Base-by-base conservation (phyloP, 495 filamentous ascomycete species). In the Xylaria telfairii region DNA sequence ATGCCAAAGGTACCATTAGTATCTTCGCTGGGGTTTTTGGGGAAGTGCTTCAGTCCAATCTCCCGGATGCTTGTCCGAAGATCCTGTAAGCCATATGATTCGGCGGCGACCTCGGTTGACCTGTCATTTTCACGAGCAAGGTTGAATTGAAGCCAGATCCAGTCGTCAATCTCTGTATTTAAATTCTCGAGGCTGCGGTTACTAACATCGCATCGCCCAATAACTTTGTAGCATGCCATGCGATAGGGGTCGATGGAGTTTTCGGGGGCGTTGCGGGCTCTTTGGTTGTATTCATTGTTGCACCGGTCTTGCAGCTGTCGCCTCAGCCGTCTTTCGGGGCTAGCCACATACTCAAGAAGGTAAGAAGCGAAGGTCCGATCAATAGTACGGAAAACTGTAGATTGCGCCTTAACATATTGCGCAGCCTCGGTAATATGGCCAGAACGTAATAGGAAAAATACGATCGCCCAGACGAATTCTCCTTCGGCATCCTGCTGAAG, bases 201-300 rank as follows among this genome's bases (percentile, higher is more conserved):
- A 70, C 81, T 85, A 24, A 99, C 87, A 74, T 98, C 96, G 81
- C 95, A 97, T 41, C 96, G 93, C 57, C 96, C 96, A 74, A 98
- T 91, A 67, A 99, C 89, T 81, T 98, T 98, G 86, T 98, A 98
- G 79, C 97, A 97, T 19, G 95, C 95, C 89, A 97, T 94, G 53
- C 94, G 90, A 81, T 96, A 99, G 46, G 96, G 96, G 83, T 99
- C 95, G 72, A 95, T 89, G 17, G 92, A 91, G 70, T 94, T 91
- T 65, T 97, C 93, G 13, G 93, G 92, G 12, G 93, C 92, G 76
- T 95, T 93, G 56, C 92, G 89, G 24, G 88, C 83, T 51, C 93
- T 90, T 73, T 94, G 92, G 71, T 92, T 92, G 80, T 96, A 98
- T 76, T 97, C 94, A 65, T 89, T 91, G 72, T 90, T 92, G 79